phyloP scores from a whole-genome alignment of 495 filamentous ascomycete species.

The Trichoderma gamsii region DNA sequence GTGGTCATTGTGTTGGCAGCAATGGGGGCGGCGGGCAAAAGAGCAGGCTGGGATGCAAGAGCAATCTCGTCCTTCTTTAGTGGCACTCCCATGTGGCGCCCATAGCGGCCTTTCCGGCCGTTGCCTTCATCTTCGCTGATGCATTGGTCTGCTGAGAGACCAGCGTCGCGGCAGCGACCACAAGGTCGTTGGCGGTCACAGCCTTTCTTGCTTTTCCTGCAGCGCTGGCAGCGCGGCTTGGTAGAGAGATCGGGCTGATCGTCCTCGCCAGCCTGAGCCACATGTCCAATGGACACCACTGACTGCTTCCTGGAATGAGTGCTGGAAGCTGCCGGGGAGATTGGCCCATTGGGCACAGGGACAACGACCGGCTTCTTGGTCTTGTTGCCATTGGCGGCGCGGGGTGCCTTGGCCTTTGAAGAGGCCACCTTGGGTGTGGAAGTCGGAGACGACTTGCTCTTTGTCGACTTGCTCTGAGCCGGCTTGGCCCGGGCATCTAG shows the following conservation, averaged over 20 bases:
- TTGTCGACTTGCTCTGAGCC: constrained; percentile 28
- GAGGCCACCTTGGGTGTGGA: constrained; percentile 29
- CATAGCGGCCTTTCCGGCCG: constrained; percentile 92
- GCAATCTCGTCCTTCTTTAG: constrained; percentile 57
- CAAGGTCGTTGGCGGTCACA: constrained; percentile 95
- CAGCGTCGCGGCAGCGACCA: constrained; percentile 90
- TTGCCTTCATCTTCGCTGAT: constrained; percentile 96
- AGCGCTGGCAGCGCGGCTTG: constrained; percentile 95
- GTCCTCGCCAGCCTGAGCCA: constrained; percentile 58
- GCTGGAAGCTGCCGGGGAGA: constrained; percentile 59
- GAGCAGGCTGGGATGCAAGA: constrained; percentile 21
- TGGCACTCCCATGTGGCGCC: constrained; percentile 92
- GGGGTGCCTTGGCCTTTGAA: constrained; percentile 39
- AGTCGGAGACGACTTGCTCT: constrained; percentile 27
- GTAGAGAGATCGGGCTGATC: constrained; percentile 88
- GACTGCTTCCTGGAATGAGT: constrained; percentile 74
- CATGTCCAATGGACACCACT: constrained; percentile 58
- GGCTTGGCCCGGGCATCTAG: constrained; percentile 30
- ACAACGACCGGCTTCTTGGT: constrained; percentile 46
- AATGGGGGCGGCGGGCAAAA: constrained; percentile 38
- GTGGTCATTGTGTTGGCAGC: constrained; percentile 20
- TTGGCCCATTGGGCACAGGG: constrained; percentile 39
- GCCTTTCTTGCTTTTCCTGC: constrained; percentile 98
- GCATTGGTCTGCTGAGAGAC: constrained; percentile 84
- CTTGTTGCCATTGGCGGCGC: constrained; percentile 42